Base-by-base conservation (phyloP, 2,329 filamentous ascomycete genomes). In the Trichoderma citrinoviride region DNA sequence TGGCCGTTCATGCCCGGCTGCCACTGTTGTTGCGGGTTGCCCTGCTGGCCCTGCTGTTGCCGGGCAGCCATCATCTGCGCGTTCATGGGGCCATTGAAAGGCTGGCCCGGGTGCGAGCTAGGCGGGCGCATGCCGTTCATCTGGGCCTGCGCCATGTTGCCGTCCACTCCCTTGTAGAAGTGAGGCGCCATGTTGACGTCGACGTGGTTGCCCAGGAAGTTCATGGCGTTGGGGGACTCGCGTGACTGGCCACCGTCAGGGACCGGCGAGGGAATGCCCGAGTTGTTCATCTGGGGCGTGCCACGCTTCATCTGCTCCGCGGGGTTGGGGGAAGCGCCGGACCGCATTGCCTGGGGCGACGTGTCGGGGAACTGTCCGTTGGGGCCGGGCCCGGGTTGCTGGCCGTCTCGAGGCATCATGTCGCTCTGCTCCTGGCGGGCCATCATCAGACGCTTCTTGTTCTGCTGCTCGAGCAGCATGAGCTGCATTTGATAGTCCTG, bases 401-500 rank as follows among this genome's bases (percentile, higher is more conserved):
- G 81, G 25, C 83, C 84, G 57, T 76, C 82, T 68, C 83, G 79
- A 43, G 81, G 79, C 68, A 83, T 80, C 66, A 81, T 79, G 57
- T 79, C 82, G 66, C 93, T 91, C 76, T 94, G 90, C 74, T 93
- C 87, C 73, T 89, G 90, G 19, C 91, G 87, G 43, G 91, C 91
- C 90, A 93, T 92, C 82, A 93, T 87, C 55, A 94, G 82, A 19
- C 91, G 83, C 77, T 93, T 93, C 82, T 93, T 94, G 72, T 94
- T 94, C 77, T 94, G 90, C 77, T 93, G 91, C 77, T 94, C 91
- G 17, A 94, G 83, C 56, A 93, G 79, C 91, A 93, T 94, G 74
- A 94, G 79, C 75, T 94, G 91, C 90, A 93, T 93, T 79, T 94
- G 91, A 72, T 94, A 94, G 75, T 95, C 91, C 76, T 93, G 90